Conservation (phyloP, 2,329 filamentous ascomycete genomes). For the Tympanopsis confertula region DNA sequence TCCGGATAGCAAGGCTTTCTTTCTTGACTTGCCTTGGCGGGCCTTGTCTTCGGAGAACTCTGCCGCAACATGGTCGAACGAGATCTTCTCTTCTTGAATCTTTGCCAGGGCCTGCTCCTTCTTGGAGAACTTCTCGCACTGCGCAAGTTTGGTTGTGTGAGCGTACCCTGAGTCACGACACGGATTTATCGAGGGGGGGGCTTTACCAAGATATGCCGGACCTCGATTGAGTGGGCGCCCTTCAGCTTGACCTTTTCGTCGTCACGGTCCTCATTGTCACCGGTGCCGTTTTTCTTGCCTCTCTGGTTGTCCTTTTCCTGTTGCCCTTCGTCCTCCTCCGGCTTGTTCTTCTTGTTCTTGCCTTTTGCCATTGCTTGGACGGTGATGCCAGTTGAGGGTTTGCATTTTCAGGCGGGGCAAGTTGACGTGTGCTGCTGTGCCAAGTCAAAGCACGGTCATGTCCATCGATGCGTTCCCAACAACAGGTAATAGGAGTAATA, state of each 20-base stretch:
- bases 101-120: conserved; percentile 67
- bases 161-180: background rate
- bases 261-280: conserved; percentile 20
- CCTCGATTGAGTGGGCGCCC: conserved; percentile 58
- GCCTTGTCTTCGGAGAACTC: conserved; percentile 71
- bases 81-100: conserved; percentile 46
- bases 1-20: background rate
- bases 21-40: conserved; percentile 36
- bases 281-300: conserved; percentile 12
- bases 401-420: too few relatives aligned
- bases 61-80: conserved; percentile 65
- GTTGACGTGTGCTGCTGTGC: too few relatives aligned
- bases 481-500: too few relatives aligned
- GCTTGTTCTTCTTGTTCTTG: conserved; percentile 13
- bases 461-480: too few relatives aligned
- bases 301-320: conserved; percentile 10
- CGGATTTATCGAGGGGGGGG: background rate
- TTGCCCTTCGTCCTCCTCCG: conserved; percentile 14
- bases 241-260: conserved; percentile 33
- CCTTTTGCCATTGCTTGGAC: conserved; percentile 4
- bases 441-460: too few relatives aligned
- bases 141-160: background rate
- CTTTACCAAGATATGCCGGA: conserved; percentile 55
- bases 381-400: too few relatives aligned
- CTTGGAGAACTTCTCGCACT: conserved; percentile 67